Percentiles rank a stretch among this genome's conserved stretches.
phyloP scores from a whole-genome alignment of 345 rosid species.

The Arabis hirsuta region DNA sequence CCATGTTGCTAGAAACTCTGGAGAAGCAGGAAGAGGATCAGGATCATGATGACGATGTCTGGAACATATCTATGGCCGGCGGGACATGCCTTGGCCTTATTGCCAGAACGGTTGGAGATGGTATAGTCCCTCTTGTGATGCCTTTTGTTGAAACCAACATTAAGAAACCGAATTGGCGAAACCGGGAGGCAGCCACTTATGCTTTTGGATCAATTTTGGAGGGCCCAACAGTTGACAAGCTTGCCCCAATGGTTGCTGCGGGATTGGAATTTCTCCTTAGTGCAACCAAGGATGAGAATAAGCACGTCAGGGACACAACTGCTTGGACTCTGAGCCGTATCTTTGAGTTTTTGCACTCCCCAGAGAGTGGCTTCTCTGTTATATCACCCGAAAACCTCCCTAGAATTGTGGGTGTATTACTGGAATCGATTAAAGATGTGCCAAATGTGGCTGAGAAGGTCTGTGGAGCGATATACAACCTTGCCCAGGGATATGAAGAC shows the following conservation, averaged over 20 bases:
- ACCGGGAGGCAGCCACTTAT: conserved; percentile 93
- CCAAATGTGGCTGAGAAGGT: conserved; percentile 91
- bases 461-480: conserved; percentile 92
- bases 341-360: conserved; percentile 88
- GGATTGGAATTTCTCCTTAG: conserved; percentile 82
- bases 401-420: conserved; percentile 58
- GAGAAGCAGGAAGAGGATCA: conserved; percentile 96
- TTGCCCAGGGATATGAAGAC: conserved; percentile 93
- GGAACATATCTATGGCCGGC: conserved; percentile 98
- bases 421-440: conserved; percentile 78
- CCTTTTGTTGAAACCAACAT: conserved; percentile 89
- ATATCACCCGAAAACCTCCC: conserved; percentile 74
- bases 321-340: conserved; percentile 94
- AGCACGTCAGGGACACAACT: conserved; percentile 92
- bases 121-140: conserved; percentile 86
- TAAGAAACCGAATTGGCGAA: conserved; percentile 71
- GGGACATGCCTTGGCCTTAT: conserved; percentile 97
- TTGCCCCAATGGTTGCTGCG: conserved; percentile 75
- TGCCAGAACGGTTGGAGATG: conserved; percentile 92
- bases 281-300: conserved; percentile 83
- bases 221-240: conserved; percentile 77
- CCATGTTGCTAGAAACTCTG: conserved; percentile 80
- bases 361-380: conserved; percentile 68
- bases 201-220: conserved; percentile 96
- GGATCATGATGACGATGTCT: conserved; percentile 81